Evolutionary conservation across 1,284 basidiomycete species (phyloP), one percentile per base, ranked within the genome.

Genomic region (Ceratobasidium sp.): DNA sequence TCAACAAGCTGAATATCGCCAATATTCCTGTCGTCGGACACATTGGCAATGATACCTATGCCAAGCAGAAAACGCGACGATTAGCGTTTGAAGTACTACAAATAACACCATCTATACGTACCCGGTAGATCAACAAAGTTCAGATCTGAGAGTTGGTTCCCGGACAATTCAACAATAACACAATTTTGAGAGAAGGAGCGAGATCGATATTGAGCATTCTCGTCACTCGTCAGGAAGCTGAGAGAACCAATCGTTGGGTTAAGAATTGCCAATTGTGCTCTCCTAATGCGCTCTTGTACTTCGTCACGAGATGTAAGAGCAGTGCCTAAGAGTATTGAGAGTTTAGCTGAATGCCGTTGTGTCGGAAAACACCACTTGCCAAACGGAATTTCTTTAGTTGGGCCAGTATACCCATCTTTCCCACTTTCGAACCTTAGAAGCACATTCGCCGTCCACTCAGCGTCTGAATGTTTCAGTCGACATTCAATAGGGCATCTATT

Each of bases 51-150:
- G 15, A 94, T 84, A 49, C 93, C 93, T 88, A 80, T 58, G 78
- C 23, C 33, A 4, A 4, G 10, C 18, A n/a, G 13, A 13, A 15
- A 26, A n/a, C n/a, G n/a, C n/a, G n/a, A n/a, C n/a, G n/a, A 33
- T 33, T 33, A 1, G 2, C 4, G 33, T 33, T 51, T 10, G 15
- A 33, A 13, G 20, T 49, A 42, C 15, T 46, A 20, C 10, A 5
- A 42, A 33, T 28, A 13, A 23, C 5, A n/a, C 42, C 6, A n/a
- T 26, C 13, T 12, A 2, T 46, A 23, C 72, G 26, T 79, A 92
- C 92, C 91, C n/a, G 92, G 92, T 0, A 93, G 84, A 83, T 93
- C 93, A 12, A 88, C 85, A 64, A 95, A 94, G 0, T 93, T 92
- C 0, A 95, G 86, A 80, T 95, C 93, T 0, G 91, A 89, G 0